A percentile compares a stretch with the other conserved stretches of the same genome.
Conservation (phyloP, 257 asterid genomes). For the Solanum piurae region DNA sequence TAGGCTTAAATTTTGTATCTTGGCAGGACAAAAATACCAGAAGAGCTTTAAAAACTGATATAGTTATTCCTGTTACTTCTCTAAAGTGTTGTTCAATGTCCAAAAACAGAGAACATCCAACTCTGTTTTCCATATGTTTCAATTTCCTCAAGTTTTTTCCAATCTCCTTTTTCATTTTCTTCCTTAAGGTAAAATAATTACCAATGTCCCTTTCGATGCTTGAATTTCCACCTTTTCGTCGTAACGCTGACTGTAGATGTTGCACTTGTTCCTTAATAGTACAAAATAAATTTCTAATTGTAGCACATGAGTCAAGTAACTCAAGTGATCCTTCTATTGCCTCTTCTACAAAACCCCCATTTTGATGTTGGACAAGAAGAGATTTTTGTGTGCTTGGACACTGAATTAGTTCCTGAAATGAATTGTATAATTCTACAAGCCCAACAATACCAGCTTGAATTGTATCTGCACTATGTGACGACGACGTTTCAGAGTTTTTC, state of each 20-base stretch:
- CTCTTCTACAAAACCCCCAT: conserved; percentile 20
- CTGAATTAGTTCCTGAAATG: conserved; percentile 13
- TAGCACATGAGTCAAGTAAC: conserved; percentile 52
- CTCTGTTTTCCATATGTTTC: conserved; percentile 34
- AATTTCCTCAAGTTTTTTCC: conserved; percentile 34
- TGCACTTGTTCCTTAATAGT: conserved; percentile 32
- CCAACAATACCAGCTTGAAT: conserved; percentile 21
- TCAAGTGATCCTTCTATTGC: conserved; percentile 35
- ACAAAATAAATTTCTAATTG: conserved; percentile 25
- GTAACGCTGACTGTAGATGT: conserved; percentile 52
- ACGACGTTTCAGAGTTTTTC: conserved; percentile 19
- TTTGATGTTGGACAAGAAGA: conserved; percentile 22
- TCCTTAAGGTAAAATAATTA: conserved; percentile 27
- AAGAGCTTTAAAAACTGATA: conserved; percentile 24
- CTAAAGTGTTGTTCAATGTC: conserved; percentile 8
- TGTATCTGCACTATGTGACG: conserved; percentile 13
- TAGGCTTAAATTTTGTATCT: conserved; percentile 16
- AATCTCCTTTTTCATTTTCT: conserved; percentile 39
- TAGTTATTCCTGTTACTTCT: conserved; percentile 19
- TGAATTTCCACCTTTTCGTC: conserved; percentile 45
- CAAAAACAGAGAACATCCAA: neutral
- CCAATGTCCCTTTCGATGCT: conserved; percentile 20
- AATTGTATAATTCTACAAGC: conserved; percentile 17
- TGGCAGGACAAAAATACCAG: conserved; percentile 33
- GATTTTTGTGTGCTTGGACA: conserved; percentile 14